These are phyloP conservation scores for Phyllosticta citrichinensis DNA, from an alignment of 2,329 filamentous ascomycete genomes.

Conservation along the genomic window DNA sequence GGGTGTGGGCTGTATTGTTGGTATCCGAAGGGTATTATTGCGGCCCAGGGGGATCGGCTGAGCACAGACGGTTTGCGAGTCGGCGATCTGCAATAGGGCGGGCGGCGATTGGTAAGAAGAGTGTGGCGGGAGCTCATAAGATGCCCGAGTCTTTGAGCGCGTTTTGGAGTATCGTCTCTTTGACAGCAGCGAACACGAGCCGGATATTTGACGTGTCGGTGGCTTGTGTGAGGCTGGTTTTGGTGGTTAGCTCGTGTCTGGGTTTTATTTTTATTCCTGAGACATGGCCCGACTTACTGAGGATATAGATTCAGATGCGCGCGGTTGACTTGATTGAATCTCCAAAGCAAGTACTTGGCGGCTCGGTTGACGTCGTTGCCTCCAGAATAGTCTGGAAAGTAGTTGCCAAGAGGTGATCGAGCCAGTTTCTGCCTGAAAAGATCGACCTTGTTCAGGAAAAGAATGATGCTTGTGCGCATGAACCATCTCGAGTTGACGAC, in stretches of 20 bases:
- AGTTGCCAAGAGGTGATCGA: conserved; percentile 81
- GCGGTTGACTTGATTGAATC: conserved; percentile 96
- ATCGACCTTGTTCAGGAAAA: conserved; percentile 98
- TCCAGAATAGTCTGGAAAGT: conserved; percentile 96
- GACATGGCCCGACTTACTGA: conserved; percentile 58
- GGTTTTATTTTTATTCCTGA: background rate
- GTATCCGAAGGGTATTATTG: conserved; percentile 10
- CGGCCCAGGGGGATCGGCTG: conserved; percentile 11
- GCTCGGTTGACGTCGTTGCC: conserved; percentile 97
- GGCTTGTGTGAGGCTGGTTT: conserved; percentile 79
- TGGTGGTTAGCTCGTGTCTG: background rate
- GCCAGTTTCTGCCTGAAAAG: conserved; percentile 92
- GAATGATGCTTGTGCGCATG: conserved; percentile 95
- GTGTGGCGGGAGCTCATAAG: conserved; percentile 37
- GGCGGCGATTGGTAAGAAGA: conserved; percentile 2
- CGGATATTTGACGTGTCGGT: conserved; percentile 98
- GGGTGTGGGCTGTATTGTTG: conserved; percentile 9
- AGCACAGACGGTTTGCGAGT: conserved; percentile 10
- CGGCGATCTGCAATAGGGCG: conserved; percentile 9
- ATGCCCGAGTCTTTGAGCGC: conserved; percentile 97
- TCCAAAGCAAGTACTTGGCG: conserved; percentile 94
- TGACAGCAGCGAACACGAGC: conserved; percentile 93
- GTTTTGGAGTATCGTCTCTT: conserved; percentile 97
- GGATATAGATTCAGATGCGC: conserved; percentile 95
- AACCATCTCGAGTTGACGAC: conserved; percentile 99